A percentile compares a stretch with the other conserved stretches of the same genome.
phyloP scores from a whole-genome alignment of 179 eudicot genomes.

The Nepenthes alata region DNA sequence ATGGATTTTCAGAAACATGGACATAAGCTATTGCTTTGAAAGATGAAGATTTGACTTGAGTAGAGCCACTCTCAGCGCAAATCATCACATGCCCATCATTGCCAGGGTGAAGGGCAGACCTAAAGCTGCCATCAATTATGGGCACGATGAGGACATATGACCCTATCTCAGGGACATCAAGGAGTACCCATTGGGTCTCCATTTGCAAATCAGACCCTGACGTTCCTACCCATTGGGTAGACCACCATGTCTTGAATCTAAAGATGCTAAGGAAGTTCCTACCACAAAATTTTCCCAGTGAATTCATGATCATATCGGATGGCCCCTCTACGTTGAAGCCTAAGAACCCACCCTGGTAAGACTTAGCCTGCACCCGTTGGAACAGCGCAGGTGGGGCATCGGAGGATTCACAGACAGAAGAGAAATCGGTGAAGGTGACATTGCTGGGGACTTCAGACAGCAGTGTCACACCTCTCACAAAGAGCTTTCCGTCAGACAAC shows the following conservation, averaged over 20 bases:
- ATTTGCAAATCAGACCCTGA: conserved; percentile 49
- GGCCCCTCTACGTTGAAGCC: conserved; percentile 33
- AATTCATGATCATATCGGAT: conserved; percentile 29
- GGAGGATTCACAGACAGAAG: conserved; percentile 33
- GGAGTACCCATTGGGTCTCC: conserved; percentile 59
- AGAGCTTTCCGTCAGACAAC: conserved; percentile 30
- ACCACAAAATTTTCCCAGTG: conserved; percentile 37
- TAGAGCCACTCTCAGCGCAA: conserved; percentile 52
- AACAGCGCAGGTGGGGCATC: conserved; percentile 33
- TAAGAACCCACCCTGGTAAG: conserved; percentile 42
- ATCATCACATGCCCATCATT: conserved; percentile 30
- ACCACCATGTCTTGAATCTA: conserved; percentile 76
- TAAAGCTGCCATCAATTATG: conserved; percentile 36
- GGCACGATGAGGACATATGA: conserved; percentile 47
- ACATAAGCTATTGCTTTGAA: conserved; percentile 49
- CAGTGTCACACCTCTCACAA: conserved; percentile 26
- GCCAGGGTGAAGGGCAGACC: conserved; percentile 54
- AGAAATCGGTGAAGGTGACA: conserved; percentile 31
- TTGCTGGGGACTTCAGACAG: conserved; percentile 40
- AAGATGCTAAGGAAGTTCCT: conserved; percentile 51
- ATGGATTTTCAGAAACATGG: conserved; percentile 51
- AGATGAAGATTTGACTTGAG: conserved; percentile 21
- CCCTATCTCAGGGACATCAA: conserved; percentile 41
- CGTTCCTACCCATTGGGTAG: conserved; percentile 61
- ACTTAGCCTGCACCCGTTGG: conserved; percentile 29